A percentile compares a stretch with the other conserved stretches of the same genome.
Conservation (phyloP, 768 basidiomycete species). For the Tricholoma terreum region DNA sequence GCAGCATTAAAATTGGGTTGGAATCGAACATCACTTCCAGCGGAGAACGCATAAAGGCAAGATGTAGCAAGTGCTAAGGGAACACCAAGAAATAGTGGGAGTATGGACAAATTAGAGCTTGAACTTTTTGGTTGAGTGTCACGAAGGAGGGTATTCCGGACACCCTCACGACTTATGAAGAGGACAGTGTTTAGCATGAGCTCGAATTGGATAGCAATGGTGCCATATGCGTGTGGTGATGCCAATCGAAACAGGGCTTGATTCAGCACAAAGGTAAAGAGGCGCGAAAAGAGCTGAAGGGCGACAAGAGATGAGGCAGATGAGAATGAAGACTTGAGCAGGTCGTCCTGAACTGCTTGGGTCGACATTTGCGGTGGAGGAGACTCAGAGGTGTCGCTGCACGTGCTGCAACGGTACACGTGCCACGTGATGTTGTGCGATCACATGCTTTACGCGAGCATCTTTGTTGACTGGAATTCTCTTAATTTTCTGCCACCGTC, state of each 20-base stretch:
- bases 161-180: conserved; percentile 91
- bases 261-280: conserved; percentile 87
- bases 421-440: conserved; percentile 1
- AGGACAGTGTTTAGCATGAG: conserved; percentile 85
- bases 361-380: no score
- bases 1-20: conserved; percentile 68
- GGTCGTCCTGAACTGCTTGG: no score
- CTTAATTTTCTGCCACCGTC: conserved; percentile 14
- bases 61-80: conserved; percentile 56
- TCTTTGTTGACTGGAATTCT: conserved; percentile 15
- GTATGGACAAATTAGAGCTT: conserved; percentile 47
- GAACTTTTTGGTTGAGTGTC: conserved; percentile 25
- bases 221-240: conserved; percentile 83
- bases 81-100: conserved; percentile 69
- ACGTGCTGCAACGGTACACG: no score
- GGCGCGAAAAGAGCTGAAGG: conserved; percentile 80
- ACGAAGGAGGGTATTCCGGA: conserved; percentile 83
- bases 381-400: no score
- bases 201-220: conserved; percentile 93
- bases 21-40: conserved; percentile 48
- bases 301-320: conserved; percentile 69
- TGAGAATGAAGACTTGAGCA: conserved; percentile 36
- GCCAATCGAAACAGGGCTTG: conserved; percentile 82
- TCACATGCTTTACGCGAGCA: conserved; percentile 13
- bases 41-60: conserved; percentile 50